These are phyloP conservation scores for Drosera capensis DNA, from an alignment of 148 eudicot genomes.

Conservation along the genomic window DNA sequence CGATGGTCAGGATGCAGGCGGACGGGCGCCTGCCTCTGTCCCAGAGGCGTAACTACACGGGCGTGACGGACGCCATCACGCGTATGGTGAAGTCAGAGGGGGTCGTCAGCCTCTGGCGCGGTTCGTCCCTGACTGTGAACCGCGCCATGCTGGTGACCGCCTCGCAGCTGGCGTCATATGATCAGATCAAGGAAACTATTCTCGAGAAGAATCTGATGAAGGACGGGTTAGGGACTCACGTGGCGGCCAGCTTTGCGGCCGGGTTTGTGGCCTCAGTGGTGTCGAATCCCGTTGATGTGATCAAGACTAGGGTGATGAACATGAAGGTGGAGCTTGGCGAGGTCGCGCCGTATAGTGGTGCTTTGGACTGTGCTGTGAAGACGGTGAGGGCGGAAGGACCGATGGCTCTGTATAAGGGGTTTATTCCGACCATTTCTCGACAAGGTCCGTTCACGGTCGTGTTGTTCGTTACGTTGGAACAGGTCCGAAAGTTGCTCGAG, in stretches of 20 bases:
- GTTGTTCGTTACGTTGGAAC: slow-evolving; percentile 38
- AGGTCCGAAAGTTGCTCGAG: slow-evolving; percentile 32
- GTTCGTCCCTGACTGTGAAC: slow-evolving; percentile 41
- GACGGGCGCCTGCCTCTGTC: slow-evolving; percentile 36
- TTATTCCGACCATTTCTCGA: slow-evolving; percentile 27
- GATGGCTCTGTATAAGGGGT: slow-evolving; percentile 38
- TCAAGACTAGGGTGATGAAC: slow-evolving; percentile 41
- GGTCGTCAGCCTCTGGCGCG: slow-evolving; percentile 37
- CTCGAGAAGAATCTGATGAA: slow-evolving; percentile 20
- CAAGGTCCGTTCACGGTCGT: slow-evolving; percentile 47
- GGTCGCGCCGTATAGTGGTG: slow-evolving; percentile 25
- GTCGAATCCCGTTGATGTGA: slow-evolving; percentile 39
- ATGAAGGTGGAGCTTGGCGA: slow-evolving; percentile 31
- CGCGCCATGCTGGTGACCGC: slow-evolving; percentile 48
- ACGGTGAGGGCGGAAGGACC: slow-evolving; percentile 31
- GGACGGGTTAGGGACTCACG: slow-evolving; percentile 40
- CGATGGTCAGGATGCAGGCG: slow-evolving; percentile 48
- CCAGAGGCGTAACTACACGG: slow-evolving; percentile 24
- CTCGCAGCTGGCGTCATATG: slow-evolving; percentile 40
- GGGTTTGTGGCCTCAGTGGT: slow-evolving; percentile 40
- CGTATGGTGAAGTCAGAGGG: slow-evolving; percentile 27
- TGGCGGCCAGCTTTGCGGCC: slow-evolving; percentile 36
- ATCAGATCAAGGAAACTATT: slow-evolving; percentile 32
- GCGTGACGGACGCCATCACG: slow-evolving; percentile 26
- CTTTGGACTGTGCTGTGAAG: slow-evolving; percentile 29